These are phyloP conservation scores for Pseudogymnoascus sp. DNA, from an alignment of 2,329 filamentous ascomycete genomes.

Conservation along the genomic window DNA sequence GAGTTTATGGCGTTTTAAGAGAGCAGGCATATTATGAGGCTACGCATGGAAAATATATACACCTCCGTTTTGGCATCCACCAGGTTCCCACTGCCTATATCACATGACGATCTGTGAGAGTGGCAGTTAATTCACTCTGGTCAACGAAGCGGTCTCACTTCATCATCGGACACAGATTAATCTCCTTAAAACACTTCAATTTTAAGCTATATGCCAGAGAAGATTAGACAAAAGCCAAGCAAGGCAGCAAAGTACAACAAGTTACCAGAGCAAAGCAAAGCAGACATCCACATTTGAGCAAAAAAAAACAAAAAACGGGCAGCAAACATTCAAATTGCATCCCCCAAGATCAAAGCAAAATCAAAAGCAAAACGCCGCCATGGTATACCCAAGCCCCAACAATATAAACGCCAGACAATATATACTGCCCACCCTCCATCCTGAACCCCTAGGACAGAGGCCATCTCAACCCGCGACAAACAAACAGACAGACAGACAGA, in stretches of 20 bases:
- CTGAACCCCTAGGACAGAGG: background rate
- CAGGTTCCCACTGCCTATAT: background rate
- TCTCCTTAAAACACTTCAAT: background rate
- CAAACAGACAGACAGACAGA: background rate
- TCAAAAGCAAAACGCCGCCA: background rate
- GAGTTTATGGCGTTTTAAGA: slow-evolving; percentile 1
- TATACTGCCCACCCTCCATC: background rate
- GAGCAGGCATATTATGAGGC: background rate
- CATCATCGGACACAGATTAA: background rate
- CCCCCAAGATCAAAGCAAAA: background rate
- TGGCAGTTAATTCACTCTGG: background rate
- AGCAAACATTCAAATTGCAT: background rate
- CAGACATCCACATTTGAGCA: background rate
- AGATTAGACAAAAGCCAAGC: slow-evolving; percentile 6
- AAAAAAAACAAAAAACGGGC: background rate
- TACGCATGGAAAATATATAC: background rate
- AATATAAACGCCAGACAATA: background rate
- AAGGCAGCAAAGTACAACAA: background rate
- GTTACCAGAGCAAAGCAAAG: background rate
- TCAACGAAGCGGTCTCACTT: background rate
- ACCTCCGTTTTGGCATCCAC: background rate
- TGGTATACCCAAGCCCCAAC: slow-evolving; percentile 2
- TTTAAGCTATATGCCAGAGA: slow-evolving; percentile 8
- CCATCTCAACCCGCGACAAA: background rate
- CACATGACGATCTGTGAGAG: background rate